Base-by-base conservation (phyloP, 805 yeast genomes). In the Cyberlindnera japonica region DNA sequence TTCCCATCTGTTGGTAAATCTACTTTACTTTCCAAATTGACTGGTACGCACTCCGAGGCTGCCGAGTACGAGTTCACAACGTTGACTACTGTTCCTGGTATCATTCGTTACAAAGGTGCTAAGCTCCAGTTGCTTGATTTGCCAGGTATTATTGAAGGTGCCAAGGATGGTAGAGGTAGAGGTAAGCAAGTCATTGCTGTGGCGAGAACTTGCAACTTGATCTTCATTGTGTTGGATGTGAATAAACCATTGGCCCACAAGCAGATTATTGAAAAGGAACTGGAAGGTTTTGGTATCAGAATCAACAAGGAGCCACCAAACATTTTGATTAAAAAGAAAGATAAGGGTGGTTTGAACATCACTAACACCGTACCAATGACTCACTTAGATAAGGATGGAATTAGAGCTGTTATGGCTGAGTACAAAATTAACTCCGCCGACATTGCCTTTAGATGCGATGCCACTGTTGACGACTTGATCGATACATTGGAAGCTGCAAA, bases 51-150 rank as follows among this genome's bases (percentile, higher is more conserved):
- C 59, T 84, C 96, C 1, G 99, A 91, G 64, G 96, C 83, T n/a
- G 97, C 98, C 10, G 98, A 88, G 6, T 91, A 91, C 60, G 99
- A 93, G 65, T 93, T 93, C 71, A 93, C 99, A 20, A 93, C 99
- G 0, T 75, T 93, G 59, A 93, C 97, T 20, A 91, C 99, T 0
- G 98, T 93, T 42, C 98, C 98, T 0, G 98, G 99, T 65, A 87
- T 88, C 31, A 89, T 93, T 59, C 83, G 85, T 65, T 91, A 88
- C 60, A 87, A 90, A 54, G 99, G 99, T 58, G 98, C 99, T 38
- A 91, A 88, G 69, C 83, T 93, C 50, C 99, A 93, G 69, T 88
- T 93, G 95, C 66, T 85, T 55, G 95, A 85, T 74, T 75, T 85
- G 48, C 95, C 95, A 8, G 95, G 95, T 61, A 85, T 85, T 53